Evolutionary conservation across 768 basidiomycete species (phyloP), one percentile per base, ranked within the genome.

Genomic region (Leccinellum luteum): DNA sequence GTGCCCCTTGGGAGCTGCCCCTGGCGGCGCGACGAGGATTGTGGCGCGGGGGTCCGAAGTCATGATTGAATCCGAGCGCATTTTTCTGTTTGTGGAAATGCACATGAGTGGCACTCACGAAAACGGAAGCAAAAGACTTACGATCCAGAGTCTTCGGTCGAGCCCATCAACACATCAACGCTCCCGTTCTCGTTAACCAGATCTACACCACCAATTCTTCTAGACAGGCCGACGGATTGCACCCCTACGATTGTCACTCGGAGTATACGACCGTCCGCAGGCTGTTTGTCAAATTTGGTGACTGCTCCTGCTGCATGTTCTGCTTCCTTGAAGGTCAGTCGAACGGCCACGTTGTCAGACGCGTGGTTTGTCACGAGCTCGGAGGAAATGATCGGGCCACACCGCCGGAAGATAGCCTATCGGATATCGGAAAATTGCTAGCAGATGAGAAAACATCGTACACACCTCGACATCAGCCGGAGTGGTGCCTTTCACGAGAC

Each of bases 11-110:
- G 81, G 77, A 58, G 89, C 76, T 5, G 82, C 69, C 8, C 87
- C 87, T 13, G 87, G 88, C 0, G 89, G 89, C 28, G 85, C 84
- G 28, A 88, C 69, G 21, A 90, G 75, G 1, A 92, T 80, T 13
- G 81, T 78, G 4, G 89, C 88, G 27, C 89, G 83, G n/a, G 86
- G 81, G 62, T 79, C 79, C 21, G 77, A 76, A 31, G 54, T 59
- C 58, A 91, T 70, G 50, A 93, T 79, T 2, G 83, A 83, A 68
- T 94, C 92, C 3, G 92, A 93, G 53, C 92, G 89, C 79, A 94
- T 79, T 82, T 92, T 94, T 59, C 92, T 93, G 64, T 51, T 31
- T 12, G n/a, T 12, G 6, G 10, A 19, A 10, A 51, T 14, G 19
- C 4, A 12, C 12, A 21, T n/a, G 31, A 21, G 30, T 25, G 48